Conservation (phyloP, 257 asterid species). For the Phtheirospermum japonicum region DNA sequence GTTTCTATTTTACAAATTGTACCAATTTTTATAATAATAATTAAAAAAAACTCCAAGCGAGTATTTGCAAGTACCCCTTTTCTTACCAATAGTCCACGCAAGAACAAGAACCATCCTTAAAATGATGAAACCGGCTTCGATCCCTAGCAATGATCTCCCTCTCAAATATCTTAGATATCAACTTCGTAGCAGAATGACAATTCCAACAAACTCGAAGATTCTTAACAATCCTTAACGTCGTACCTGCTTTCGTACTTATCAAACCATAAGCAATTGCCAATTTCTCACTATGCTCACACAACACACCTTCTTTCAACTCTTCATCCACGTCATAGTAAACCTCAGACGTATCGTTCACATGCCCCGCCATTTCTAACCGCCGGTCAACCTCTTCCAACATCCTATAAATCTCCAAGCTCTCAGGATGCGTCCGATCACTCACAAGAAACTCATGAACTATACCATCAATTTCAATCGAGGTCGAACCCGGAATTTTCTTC, state of each 20-base stretch:
- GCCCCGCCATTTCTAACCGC: conserved; percentile 33
- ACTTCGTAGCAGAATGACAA: conserved; percentile 42
- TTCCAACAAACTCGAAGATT: conserved; percentile 44
- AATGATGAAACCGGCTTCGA: conserved; percentile 44
- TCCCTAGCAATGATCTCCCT: conserved; percentile 50
- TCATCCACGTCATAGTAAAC: conserved; percentile 43
- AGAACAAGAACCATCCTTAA: conserved; percentile 44
- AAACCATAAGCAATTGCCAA: conserved; percentile 49
- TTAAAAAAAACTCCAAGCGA: too few species aligned
- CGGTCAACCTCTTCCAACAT: conserved; percentile 43
- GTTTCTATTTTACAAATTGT: too few species aligned
- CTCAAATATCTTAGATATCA: conserved; percentile 36
- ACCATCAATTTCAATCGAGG: conserved; percentile 45
- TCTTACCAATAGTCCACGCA: conserved; percentile 48
- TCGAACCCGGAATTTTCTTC: conserved; percentile 49
- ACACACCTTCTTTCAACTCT: conserved; percentile 42
- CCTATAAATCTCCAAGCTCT: conserved; percentile 33
- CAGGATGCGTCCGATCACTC: conserved; percentile 38
- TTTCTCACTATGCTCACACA: conserved; percentile 48
- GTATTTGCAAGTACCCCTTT: too few species aligned
- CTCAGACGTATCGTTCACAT: conserved; percentile 41
- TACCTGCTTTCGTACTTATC: conserved; percentile 37
- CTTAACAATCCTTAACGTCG: conserved; percentile 41
- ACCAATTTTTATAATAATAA: too few species aligned
- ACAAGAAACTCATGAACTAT: conserved; percentile 48